Conservation (phyloP, 2,329 filamentous ascomycete species). For the Karstenula rhodostoma region DNA sequence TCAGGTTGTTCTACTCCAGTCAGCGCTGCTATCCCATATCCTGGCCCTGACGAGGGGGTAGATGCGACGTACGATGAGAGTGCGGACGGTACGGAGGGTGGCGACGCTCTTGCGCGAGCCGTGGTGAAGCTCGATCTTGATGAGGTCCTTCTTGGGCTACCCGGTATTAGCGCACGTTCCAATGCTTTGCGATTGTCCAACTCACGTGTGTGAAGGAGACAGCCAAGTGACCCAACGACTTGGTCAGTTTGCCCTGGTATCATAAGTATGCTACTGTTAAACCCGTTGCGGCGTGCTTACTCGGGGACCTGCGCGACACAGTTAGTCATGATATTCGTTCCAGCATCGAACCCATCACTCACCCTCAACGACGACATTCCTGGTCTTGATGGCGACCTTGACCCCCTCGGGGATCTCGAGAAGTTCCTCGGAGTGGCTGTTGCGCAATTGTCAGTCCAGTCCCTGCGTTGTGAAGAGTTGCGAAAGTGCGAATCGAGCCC, state of each 20-base stretch:
- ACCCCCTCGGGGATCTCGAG: constrained; percentile 96
- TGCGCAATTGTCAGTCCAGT: constrained; percentile 41
- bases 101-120: constrained; percentile 97
- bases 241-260: constrained; percentile 83
- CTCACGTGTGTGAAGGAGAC: constrained; percentile 84
- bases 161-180: constrained; percentile 26
- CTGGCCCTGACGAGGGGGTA: constrained; percentile 4
- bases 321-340: constrained; percentile 24
- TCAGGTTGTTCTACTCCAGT: constrained; percentile 78
- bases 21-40: constrained; percentile 24
- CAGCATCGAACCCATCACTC: constrained; percentile 62
- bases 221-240: constrained; percentile 95
- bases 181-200: constrained; percentile 17
- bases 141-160: constrained; percentile 77
- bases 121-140: constrained; percentile 99
- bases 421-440: constrained; percentile 87
- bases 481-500: constrained; percentile 21
- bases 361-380: constrained; percentile 95
- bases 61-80: constrained; percentile 71
- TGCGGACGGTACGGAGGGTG: constrained; percentile 96
- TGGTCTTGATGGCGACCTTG: constrained; percentile 97
- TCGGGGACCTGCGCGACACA: constrained; percentile 36
- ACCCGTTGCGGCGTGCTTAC: constrained; percentile 32
- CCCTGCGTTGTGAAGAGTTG: constrained; percentile 24
- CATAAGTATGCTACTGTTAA: constrained; percentile 30